phyloP scores from a whole-genome alignment of 2,329 filamentous ascomycete species.

The Zymoseptoria pseudotritici region DNA sequence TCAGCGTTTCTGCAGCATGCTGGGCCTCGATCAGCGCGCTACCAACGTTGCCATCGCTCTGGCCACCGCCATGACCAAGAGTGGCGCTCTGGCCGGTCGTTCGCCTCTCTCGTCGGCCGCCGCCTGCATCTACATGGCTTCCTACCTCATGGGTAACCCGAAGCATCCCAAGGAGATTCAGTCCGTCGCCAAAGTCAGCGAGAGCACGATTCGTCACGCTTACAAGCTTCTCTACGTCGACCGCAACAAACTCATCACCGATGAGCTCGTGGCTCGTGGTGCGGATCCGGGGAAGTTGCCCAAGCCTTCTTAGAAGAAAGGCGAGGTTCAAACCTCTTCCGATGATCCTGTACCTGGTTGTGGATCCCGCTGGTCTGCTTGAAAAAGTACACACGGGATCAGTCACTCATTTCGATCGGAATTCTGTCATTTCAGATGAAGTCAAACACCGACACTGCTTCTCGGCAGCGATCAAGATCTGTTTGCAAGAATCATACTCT shows the following conservation, averaged over 20 bases:
- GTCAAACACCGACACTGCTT: not conserved
- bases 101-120: conserved; percentile 91
- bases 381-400: not conserved
- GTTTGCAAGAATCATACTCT: not conserved
- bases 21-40: conserved; percentile 66
- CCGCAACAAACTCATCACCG: conserved; percentile 65
- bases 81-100: conserved; percentile 79
- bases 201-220: conserved; percentile 91
- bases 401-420: not conserved
- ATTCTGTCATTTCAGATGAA: not conserved
- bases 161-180: conserved; percentile 84
- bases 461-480: not conserved
- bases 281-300: conserved; percentile 68
- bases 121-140: conserved; percentile 94
- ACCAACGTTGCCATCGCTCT: conserved; percentile 74
- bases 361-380: not conserved
- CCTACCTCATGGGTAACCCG: conserved; percentile 71
- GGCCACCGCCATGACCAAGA: conserved; percentile 66
- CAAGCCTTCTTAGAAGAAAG: conserved; percentile 23
- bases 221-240: conserved; percentile 81
- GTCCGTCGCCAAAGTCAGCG: conserved; percentile 76
- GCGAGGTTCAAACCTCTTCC: not conserved
- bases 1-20: conserved; percentile 78
- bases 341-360: conserved; percentile 1
- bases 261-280: conserved; percentile 66